Evolutionary conservation across 2,329 filamentous ascomycete genomes (phyloP), one percentile per base, ranked within the genome.

Genomic region (Amylocarpus encephaloides): DNA sequence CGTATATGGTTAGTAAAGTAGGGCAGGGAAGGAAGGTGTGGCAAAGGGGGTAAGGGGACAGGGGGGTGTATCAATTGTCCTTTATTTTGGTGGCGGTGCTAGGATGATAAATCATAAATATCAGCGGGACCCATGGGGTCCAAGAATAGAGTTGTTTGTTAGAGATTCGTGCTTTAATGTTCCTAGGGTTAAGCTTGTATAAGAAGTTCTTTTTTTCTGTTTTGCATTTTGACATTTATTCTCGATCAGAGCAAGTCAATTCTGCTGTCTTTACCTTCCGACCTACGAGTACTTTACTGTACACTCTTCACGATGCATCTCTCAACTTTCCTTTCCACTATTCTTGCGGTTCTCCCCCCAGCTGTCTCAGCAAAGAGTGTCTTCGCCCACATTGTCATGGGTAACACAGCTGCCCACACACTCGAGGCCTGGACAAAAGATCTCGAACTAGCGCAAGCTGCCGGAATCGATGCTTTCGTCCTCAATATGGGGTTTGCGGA

Each of bases 401-500:
- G 67, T 6, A 59, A 66, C 22, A 65, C 66, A 4, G 58, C 58
- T 3, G 57, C 64, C 15, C 66, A 69, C 51, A 61, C 57, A 1
- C 43, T 56, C 12, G 55, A 48, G 3, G 59, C 62, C 13, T 69
- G 67, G 67, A 50, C 48, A 15, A 58, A 53, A 18, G 67, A 69
- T 49, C 68, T 69, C 48, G 47, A 55, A 2, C 56, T 63, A 9
- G 66, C 67, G 1, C 57, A 62, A 44, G 61, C 64, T 12, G 66
- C 67, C 2, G 68, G 70, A 30, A 66, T 69, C 45, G 67, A 69
- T 50, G 66, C 66, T 1, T 69, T 68, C 46, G 66, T 63, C 6
- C 53, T 69, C 16, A 68, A 69, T 46, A 64, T 65, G 22, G 66
- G 60, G 6, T 61, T 60, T 15, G 49, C 53, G 6, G 63, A 67